Evolutionary conservation across 2,329 filamentous ascomycete species (phyloP).

Genomic region (Fusarium stilboides): DNA sequence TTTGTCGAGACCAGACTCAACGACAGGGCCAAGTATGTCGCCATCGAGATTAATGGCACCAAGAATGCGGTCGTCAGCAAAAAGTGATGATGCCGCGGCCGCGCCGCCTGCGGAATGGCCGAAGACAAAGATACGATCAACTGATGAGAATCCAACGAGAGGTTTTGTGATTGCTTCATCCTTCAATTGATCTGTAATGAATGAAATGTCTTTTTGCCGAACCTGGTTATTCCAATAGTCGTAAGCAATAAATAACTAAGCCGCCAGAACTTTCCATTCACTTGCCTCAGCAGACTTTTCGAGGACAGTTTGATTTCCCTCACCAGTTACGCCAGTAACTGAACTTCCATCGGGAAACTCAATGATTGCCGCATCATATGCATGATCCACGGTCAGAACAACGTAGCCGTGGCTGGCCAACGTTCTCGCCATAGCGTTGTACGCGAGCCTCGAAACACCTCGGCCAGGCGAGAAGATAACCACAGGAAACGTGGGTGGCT

Average conservation of each 20-base stretch:
- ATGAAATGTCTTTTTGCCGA: background rate
- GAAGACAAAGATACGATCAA: background rate
- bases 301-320: background rate
- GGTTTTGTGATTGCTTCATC: background rate
- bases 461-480: background rate
- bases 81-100: background rate
- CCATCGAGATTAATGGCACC: background rate
- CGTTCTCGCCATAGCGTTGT: background rate
- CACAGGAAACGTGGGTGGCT: background rate
- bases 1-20: background rate
- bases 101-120: background rate
- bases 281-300: background rate
- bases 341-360: background rate
- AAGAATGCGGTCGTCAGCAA: background rate
- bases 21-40: background rate
- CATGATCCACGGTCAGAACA: background rate
- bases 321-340: background rate
- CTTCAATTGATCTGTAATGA: background rate
- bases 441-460: background rate
- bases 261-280: too few relatives aligned
- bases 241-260: rapidly evolving
- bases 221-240: background rate
- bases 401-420: background rate
- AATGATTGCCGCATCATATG: background rate
- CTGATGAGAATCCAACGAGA: background rate